Evolutionary conservation across 331 rosid genomes (phyloP).

Genomic region (Quercus tomentella): DNA sequence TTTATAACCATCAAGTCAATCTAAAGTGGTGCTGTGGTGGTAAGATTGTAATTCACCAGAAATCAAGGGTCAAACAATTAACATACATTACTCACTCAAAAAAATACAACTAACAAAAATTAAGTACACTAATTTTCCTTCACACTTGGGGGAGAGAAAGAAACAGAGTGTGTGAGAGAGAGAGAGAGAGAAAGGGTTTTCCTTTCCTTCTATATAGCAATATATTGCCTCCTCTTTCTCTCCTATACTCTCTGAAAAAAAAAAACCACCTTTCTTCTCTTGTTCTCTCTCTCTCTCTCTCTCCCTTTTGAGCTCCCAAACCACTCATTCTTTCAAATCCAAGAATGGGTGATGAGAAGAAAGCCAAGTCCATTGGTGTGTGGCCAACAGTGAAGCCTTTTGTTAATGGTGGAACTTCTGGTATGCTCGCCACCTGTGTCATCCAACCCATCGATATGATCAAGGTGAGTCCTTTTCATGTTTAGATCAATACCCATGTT

Average conservation of each 20-base stretch:
- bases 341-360: conserved; percentile 83
- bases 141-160: background rate
- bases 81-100: background rate
- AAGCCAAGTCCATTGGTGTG: conserved; percentile 51
- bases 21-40: too few species aligned
- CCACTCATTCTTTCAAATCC: background rate
- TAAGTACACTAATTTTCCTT: background rate
- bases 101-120: background rate
- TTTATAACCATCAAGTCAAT: too few species aligned
- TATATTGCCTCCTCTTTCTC: background rate
- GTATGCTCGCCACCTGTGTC: conserved; percentile 97
- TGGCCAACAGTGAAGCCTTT: conserved; percentile 92
- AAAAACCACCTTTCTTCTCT: background rate
- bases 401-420: conserved; percentile 88
- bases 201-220: background rate
- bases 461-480: conserved; percentile 51
- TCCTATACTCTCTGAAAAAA: background rate
- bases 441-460: conserved; percentile 95
- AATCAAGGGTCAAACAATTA: conserved; percentile 5
- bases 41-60: background rate
- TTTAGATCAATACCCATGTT: background rate
- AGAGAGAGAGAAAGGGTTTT: conserved; percentile 6
- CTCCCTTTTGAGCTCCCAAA: background rate
- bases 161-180: background rate
- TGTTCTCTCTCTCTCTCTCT: conserved; percentile 9